These are phyloP conservation scores for Aspergillus aculeatus DNA, from an alignment of 2,329 filamentous ascomycete genomes.

Conservation along the genomic window DNA sequence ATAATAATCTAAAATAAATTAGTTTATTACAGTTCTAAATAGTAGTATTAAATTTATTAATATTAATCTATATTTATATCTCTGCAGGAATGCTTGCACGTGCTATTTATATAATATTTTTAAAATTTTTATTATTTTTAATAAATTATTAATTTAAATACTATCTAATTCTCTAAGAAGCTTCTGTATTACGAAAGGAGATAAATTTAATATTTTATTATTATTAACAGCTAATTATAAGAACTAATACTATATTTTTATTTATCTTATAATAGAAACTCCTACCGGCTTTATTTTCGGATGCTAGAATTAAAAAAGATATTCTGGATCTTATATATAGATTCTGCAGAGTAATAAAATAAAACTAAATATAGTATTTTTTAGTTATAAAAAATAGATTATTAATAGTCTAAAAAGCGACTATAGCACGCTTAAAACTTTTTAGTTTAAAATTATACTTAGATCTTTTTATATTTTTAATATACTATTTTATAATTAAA, in stretches of 20 bases:
- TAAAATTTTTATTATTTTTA: constrained; percentile 1
- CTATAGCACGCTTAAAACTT: constrained; percentile 5
- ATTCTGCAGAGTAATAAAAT: constrained; percentile 11
- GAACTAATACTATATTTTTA: neutral
- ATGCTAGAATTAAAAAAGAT: constrained; percentile 2
- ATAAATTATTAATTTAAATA: constrained; percentile 1
- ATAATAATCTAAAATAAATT: constrained; percentile 1
- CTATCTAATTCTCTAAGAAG: constrained; percentile 3
- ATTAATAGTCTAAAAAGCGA: constrained; percentile 9
- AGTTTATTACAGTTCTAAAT: constrained; percentile 8
- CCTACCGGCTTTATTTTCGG: neutral
- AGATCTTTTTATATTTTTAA: constrained; percentile 4
- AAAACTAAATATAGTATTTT: constrained; percentile 8
- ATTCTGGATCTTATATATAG: constrained; percentile 6
- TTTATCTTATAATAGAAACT: constrained; percentile 8
- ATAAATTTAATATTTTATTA: constrained; percentile 6
- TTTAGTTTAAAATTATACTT: constrained; percentile 11
- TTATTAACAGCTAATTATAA: neutral
- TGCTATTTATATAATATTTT: neutral
- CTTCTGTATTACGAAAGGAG: neutral
- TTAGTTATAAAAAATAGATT: constrained; percentile 9
- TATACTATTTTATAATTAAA: neutral
- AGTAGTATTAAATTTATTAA: neutral
- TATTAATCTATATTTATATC: neutral
- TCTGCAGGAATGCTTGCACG: neutral